Conservation (phyloP, 495 filamentous ascomycete genomes). For the Parathielavia hyrcaniae region DNA sequence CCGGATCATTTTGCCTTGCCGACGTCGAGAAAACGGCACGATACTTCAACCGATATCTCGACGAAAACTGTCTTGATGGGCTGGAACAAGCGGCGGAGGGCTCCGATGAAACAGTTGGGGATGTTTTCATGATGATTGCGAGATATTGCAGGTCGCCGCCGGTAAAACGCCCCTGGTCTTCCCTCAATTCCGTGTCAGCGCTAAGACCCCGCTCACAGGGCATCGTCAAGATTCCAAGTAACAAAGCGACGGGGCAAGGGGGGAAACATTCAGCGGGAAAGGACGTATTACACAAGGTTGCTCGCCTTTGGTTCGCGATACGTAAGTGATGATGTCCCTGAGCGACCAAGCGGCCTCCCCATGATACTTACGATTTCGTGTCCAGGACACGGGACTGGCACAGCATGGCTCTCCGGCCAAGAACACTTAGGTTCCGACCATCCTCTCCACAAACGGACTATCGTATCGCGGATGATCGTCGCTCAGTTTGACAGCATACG, state of each 20-base stretch:
- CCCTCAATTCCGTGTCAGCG: neutral
- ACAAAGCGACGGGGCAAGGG: neutral
- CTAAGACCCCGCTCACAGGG: neutral
- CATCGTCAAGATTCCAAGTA: neutral
- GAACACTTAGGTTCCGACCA: conserved; percentile 30
- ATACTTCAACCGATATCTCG: conserved; percentile 33
- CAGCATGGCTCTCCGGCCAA: conserved; percentile 32
- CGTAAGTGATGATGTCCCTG: conserved; percentile 28
- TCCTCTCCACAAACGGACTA: conserved; percentile 26
- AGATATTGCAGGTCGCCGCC: conserved; percentile 14
- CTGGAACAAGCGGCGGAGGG: conserved; percentile 16
- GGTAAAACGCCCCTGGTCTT: conserved; percentile 18
- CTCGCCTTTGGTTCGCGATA: conserved; percentile 40
- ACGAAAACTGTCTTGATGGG: conserved; percentile 22
- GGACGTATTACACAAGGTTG: conserved; percentile 28
- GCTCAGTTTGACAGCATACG: conserved; percentile 47
- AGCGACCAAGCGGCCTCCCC: neutral
- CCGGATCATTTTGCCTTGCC: conserved; percentile 35
- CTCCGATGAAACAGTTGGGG: conserved; percentile 16
- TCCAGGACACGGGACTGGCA: conserved; percentile 30
- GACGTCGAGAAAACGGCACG: conserved; percentile 30
- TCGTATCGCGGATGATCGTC: conserved; percentile 42
- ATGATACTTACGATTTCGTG: conserved; percentile 8
- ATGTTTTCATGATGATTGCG: conserved; percentile 24
- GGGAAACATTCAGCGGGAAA: conserved; percentile 10